Conservation (phyloP, 345 rosid species). For the Trapa bicornis region DNA sequence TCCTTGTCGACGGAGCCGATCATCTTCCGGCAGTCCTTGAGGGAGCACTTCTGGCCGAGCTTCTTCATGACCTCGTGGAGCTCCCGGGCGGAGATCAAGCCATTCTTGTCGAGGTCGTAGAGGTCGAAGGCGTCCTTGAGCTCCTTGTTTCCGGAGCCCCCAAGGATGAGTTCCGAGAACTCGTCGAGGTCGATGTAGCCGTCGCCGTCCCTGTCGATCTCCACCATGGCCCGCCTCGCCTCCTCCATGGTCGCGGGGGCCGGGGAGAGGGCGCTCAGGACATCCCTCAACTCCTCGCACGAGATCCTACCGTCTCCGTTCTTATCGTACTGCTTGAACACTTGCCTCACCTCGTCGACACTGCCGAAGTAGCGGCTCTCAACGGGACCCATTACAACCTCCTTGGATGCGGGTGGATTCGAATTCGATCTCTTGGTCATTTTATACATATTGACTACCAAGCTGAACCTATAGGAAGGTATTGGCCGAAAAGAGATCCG, state of each 20-base stretch:
- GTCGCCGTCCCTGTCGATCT: constrained; percentile 82
- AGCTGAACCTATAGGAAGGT: no score
- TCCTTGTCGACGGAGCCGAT: constrained; percentile 74
- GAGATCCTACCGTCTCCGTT: constrained; percentile 95
- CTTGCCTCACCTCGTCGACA: constrained; percentile 35
- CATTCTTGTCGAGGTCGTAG: constrained; percentile 74
- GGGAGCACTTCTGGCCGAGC: constrained; percentile 59
- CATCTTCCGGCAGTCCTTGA: constrained; percentile 68
- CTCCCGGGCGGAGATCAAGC: constrained; percentile 66
- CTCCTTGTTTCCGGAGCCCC: constrained; percentile 23
- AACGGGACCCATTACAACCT: background rate
- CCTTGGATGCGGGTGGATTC: background rate
- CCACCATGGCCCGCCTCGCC: constrained; percentile 44
- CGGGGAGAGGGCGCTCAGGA: constrained; percentile 39
- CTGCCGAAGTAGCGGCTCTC: constrained; percentile 4
- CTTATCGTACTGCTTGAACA: constrained; percentile 66
- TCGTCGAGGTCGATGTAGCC: constrained; percentile 73
- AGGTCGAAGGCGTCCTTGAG: constrained; percentile 74
- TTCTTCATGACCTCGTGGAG: constrained; percentile 65
- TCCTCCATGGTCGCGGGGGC: constrained; percentile 38
- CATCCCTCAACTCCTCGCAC: constrained; percentile 46
- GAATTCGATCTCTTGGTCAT: background rate
- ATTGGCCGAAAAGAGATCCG: no score
- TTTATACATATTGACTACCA: background rate
- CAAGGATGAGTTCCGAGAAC: constrained; percentile 38